Percentiles rank a stretch among this genome's conserved stretches.
phyloP scores from a whole-genome alignment of 257 asterid species.

The Voacanga thouarsii region DNA sequence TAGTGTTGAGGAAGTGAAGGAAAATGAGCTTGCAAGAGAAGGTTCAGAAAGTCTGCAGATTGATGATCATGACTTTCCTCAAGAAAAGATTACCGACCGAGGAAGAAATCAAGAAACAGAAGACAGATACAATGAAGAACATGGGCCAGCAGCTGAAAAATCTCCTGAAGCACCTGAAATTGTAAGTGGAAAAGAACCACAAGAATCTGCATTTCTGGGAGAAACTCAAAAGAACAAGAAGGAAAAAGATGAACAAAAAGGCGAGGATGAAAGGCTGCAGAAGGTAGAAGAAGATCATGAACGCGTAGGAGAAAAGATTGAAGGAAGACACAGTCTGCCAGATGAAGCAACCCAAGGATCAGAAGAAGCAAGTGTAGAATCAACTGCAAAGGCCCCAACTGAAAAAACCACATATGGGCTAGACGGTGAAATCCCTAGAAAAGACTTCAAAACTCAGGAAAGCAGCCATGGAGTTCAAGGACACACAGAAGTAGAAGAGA shows the following conservation, averaged over 20 bases:
- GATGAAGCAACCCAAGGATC: background rate
- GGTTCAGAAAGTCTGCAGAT: slow-evolving; percentile 39
- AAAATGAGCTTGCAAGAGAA: slow-evolving; percentile 29
- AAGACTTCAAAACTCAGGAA: slow-evolving; percentile 15
- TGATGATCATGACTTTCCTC: slow-evolving; percentile 25
- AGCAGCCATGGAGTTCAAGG: background rate
- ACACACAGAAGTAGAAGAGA: background rate
- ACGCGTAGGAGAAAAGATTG: background rate
- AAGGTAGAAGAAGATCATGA: slow-evolving; percentile 1
- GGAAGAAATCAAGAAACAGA: background rate
- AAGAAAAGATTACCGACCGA: slow-evolving; percentile 1
- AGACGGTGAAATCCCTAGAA: slow-evolving; percentile 11
- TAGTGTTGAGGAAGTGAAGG: slow-evolving; percentile 56
- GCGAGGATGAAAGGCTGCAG: background rate
- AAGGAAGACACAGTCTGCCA: background rate
- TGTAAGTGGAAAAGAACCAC: background rate
- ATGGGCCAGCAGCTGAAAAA: background rate
- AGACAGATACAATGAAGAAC: background rate
- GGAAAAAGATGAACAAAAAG: slow-evolving; percentile 6
- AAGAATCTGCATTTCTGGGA: background rate
- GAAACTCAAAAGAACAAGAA: background rate
- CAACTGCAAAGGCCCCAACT: background rate
- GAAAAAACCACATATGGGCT: background rate
- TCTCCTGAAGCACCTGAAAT: background rate
- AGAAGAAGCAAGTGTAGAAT: background rate